Percentiles rank a stretch among this genome's conserved stretches.
Evolutionary conservation across 768 basidiomycete genomes (phyloP).

Genomic region (Kondoa malvinella): DNA sequence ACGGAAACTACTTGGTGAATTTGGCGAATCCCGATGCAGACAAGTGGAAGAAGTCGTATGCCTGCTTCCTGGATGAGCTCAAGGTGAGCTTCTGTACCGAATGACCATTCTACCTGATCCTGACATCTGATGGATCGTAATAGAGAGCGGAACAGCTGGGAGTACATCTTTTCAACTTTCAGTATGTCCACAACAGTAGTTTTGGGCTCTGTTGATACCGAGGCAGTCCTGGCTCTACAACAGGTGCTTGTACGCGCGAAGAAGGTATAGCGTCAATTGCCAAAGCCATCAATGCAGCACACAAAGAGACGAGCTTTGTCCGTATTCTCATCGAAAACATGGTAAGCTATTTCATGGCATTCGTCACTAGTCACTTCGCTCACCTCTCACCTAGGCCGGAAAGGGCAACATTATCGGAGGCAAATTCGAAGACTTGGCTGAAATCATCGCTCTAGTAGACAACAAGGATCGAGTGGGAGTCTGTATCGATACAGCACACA

Average conservation of each 20-base stretch:
- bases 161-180: conserved; percentile 61
- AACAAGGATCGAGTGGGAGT: conserved; percentile 62
- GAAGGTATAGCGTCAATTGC: conserved; percentile 52
- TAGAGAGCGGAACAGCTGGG: conserved; percentile 40
- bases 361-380: too few relatives aligned
- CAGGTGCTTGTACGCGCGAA: conserved; percentile 47
- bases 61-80: conserved; percentile 69
- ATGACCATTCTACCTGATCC: too few relatives aligned
- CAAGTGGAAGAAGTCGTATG: conserved; percentile 54
- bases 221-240: conserved; percentile 61
- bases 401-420: conserved; percentile 62
- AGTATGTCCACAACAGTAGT: conserved; percentile 37
- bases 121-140: too few relatives aligned
- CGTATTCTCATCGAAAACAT: conserved; percentile 66
- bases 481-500: conserved; percentile 67
- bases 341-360: conserved; percentile 34
- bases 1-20: conserved; percentile 56
- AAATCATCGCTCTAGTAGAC: conserved; percentile 51
- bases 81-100: too few relatives aligned
- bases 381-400: conserved; percentile 43
- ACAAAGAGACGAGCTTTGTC: conserved; percentile 44
- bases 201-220: not conserved
- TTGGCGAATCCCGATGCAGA: conserved; percentile 56
- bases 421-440: conserved; percentile 48
- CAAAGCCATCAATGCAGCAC: conserved; percentile 55